Base-by-base conservation (phyloP, 1,284 basidiomycete genomes). In the Cystobasidium slooffiae region DNA sequence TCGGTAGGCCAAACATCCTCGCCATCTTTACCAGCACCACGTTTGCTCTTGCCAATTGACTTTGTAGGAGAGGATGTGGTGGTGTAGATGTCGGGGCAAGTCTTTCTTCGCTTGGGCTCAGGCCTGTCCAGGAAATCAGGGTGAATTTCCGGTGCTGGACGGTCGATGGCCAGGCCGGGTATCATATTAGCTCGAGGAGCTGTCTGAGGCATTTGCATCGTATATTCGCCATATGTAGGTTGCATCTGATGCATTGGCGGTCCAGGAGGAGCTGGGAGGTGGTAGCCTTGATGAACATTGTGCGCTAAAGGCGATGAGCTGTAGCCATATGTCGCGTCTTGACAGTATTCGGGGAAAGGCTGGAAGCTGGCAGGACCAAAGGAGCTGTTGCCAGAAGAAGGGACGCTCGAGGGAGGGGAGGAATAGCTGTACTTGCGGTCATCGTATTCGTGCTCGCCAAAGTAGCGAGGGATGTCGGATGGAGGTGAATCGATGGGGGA, bases 1-100 rank as follows among this genome's bases (percentile, higher is more conserved):
- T 83, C 82, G 22, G 81, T 78, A 16, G 83, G 82, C 84, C 83
- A 84, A 14, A 84, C 82, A 22, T 84, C 81, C 20, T 81, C 79
- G 31, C 79, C 79, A 55, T 82, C 80, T 75, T 80, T 79, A 12
- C 69, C 77, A 16, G 62, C 55, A 0, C 73, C 75, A 9, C 74
- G 52, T 63, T 72, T 75, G 12, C 52, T 53, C 7, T 46, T 47
- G 24, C 37, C n/a, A 10, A 46, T 16, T 18, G 63, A 16, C 39
- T 68, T 68, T 3, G 56, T 62, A 37, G 75, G 69, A 31, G 69
- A 67, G 7, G 68, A 58, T n/a, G 46, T 44, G 49, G 52, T 41
- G 14, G 61, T 56, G 16, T 44, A 52, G n/a, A 75, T 59, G n/a
- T 69, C 67, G 6, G 74, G 74, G n/a, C 59, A 64, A 22, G 74